phyloP scores from a whole-genome alignment of 495 filamentous ascomycete species.

The Xylaria acuta region DNA sequence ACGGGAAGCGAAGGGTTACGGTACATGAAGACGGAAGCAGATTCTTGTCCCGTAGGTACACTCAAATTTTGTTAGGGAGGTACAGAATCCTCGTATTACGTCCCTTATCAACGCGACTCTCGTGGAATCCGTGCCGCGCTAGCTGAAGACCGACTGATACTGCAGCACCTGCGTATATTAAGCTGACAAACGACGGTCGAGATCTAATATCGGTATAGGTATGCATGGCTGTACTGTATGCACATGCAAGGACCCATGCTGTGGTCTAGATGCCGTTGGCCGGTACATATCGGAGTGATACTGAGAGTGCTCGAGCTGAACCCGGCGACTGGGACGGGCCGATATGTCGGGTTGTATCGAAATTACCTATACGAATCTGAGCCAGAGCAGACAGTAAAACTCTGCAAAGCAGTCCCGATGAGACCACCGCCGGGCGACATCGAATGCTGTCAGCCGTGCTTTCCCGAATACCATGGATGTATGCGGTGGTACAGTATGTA shows the following conservation, averaged over 20 bases:
- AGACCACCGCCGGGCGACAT: background rate
- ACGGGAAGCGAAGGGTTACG: slow-evolving; percentile 4
- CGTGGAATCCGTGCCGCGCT: background rate
- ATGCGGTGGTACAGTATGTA: background rate
- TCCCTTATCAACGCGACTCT: background rate
- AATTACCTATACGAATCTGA: background rate
- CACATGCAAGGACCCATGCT: background rate
- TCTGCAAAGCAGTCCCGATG: background rate
- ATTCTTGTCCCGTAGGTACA: background rate
- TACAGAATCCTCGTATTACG: slow-evolving; percentile 8
- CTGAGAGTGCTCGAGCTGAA: background rate
- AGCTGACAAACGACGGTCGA: background rate
- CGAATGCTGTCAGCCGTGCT: background rate
- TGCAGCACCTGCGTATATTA: background rate
- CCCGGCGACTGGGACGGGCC: background rate
- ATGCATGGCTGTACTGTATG: background rate
- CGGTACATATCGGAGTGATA: slow-evolving; percentile 1
- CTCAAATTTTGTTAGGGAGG: background rate
- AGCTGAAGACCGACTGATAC: slow-evolving; percentile 10
- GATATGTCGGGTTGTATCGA: background rate
- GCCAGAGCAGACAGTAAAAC: background rate
- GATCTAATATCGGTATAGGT: background rate
- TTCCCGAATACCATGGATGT: background rate
- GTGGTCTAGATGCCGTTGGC: background rate
- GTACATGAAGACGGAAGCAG: background rate